Conservation (phyloP, 1,139 yeast species). For the Nakaseomyces kungkrabaensis region DNA sequence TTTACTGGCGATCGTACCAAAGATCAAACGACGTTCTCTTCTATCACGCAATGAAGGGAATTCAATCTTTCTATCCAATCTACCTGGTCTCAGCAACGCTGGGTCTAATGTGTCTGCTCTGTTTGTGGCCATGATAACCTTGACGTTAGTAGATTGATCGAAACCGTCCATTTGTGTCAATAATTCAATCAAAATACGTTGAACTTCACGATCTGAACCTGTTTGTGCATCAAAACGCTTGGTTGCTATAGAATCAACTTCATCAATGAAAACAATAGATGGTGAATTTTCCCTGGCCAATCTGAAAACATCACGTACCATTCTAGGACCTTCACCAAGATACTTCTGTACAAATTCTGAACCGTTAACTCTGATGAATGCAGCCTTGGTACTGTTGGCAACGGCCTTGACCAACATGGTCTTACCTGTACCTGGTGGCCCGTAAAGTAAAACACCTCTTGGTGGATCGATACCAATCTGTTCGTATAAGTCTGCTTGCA, state of each 20-base stretch:
- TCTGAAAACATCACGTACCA: slow-evolving; percentile 97
- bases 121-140: slow-evolving; percentile 98
- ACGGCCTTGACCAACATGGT: slow-evolving; percentile 99
- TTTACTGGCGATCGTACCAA: slow-evolving; percentile 90
- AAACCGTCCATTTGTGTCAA: slow-evolving; percentile 99
- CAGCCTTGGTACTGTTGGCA: slow-evolving; percentile 90
- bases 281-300: slow-evolving; percentile 97
- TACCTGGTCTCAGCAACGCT: slow-evolving; percentile 93
- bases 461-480: slow-evolving; percentile 99
- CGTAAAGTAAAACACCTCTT: slow-evolving; percentile 90
- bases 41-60: slow-evolving; percentile 93
- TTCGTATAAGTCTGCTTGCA: slow-evolving; percentile 90
- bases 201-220: slow-evolving; percentile 99
- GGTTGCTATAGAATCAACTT: slow-evolving; percentile 97
- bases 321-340: slow-evolving; percentile 98
- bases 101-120: slow-evolving; percentile 98
- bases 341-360: slow-evolving; percentile 97
- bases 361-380: slow-evolving; percentile 94
- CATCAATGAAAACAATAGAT: slow-evolving; percentile 92
- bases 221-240: slow-evolving; percentile 99
- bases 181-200: slow-evolving; percentile 89
- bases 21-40: slow-evolving; percentile 93
- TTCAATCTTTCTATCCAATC: slow-evolving; percentile 96
- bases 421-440: slow-evolving; percentile 99
- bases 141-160: slow-evolving; percentile 89